These are phyloP conservation scores for Sclerotinia trifoliorum DNA, from an alignment of 2,329 filamentous ascomycete species.

Conservation along the genomic window DNA sequence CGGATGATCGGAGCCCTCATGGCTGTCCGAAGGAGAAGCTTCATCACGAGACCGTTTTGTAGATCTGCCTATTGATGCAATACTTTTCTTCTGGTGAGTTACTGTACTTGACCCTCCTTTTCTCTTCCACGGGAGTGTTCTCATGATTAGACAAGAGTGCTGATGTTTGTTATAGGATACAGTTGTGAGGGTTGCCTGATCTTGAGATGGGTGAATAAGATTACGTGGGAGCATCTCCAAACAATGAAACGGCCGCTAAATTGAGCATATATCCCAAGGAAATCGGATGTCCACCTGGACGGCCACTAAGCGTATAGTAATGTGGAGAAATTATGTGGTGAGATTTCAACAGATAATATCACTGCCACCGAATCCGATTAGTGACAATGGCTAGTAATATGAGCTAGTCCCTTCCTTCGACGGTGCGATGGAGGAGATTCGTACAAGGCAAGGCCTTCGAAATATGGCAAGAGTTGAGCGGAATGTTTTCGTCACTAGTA, in stretches of 20 bases:
- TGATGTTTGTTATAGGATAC: background rate
- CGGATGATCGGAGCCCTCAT: background rate
- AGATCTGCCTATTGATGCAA: slow-evolving; percentile 7
- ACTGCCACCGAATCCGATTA: background rate
- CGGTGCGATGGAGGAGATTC: no score
- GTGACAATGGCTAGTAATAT: background rate
- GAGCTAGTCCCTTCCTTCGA: background rate
- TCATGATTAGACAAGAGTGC: slow-evolving; percentile 26
- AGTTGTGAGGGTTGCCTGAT: background rate
- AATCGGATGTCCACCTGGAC: background rate
- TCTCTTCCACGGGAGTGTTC: slow-evolving; percentile 35
- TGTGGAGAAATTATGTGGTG: background rate
- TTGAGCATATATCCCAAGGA: background rate
- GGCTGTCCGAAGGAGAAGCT: slow-evolving; percentile 7
- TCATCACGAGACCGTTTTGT: slow-evolving; percentile 27
- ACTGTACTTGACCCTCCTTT: slow-evolving; percentile 19
- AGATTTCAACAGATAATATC: background rate
- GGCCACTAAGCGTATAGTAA: background rate
- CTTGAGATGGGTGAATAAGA: background rate
- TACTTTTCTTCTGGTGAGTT: slow-evolving; percentile 16
- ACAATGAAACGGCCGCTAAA: background rate
- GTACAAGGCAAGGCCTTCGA: background rate
- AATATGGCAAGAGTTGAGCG: background rate
- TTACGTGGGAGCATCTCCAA: background rate
- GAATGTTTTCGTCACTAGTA: background rate